Conservation (phyloP, 2,329 filamentous ascomycete species). For the Exophiala mesophila region DNA sequence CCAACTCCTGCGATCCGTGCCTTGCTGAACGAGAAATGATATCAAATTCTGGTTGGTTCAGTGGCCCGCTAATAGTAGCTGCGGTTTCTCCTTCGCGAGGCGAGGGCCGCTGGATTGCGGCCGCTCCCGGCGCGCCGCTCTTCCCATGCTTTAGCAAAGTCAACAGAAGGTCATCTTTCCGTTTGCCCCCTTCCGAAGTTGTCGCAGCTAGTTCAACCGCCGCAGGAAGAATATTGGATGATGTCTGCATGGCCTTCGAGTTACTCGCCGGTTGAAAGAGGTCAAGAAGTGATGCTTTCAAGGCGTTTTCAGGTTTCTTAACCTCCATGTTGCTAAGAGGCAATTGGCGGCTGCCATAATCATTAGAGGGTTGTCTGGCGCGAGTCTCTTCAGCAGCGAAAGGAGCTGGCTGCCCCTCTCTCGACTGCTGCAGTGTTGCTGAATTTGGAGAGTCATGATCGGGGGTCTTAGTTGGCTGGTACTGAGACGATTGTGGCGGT, state of each 20-base stretch:
- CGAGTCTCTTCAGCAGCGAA: neutral
- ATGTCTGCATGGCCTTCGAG: neutral
- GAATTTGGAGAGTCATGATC: neutral
- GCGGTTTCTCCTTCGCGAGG: constrained; percentile 29
- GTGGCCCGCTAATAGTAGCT: constrained; percentile 38
- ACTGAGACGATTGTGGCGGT: neutral
- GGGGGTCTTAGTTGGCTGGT: neutral
- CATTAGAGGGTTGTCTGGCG: neutral
- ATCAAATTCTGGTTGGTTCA: constrained; percentile 39
- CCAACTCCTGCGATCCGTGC: constrained; percentile 14
- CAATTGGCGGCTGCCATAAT: neutral
- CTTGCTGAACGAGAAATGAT: constrained; percentile 18
- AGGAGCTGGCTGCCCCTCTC: neutral
- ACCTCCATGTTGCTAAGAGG: neutral
- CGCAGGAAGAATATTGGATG: constrained; percentile 21
- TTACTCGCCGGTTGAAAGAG: constrained; percentile 18
- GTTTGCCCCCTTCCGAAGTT: constrained; percentile 30
- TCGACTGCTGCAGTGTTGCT: neutral
- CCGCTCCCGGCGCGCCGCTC: constrained; percentile 9
- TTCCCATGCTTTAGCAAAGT: constrained; percentile 13
- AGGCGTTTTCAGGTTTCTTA: constrained; percentile 4
- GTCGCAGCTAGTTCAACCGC: constrained; percentile 45
- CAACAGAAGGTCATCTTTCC: constrained; percentile 16
- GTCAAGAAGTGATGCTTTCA: constrained; percentile 15
- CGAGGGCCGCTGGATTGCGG: constrained; percentile 17